These are phyloP conservation scores for Ciborinia camelliae DNA, from an alignment of 2,329 filamentous ascomycete species.

Conservation along the genomic window DNA sequence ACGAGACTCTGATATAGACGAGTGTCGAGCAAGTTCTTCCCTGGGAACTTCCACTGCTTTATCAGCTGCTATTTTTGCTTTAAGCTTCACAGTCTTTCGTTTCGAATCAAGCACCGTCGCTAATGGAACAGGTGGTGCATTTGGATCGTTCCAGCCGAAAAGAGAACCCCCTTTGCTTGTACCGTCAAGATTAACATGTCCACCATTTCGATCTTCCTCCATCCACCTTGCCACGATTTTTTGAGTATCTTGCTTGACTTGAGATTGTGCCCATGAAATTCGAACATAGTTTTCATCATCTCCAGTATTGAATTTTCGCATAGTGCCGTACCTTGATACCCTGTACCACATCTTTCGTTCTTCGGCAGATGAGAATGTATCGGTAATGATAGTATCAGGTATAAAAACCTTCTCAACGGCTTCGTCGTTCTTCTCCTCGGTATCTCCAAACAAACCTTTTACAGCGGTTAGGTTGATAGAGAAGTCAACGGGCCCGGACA, in stretches of 20 bases:
- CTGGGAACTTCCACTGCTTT: conserved; percentile 27
- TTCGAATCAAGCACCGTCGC: conserved; percentile 30
- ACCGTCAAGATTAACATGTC: conserved; percentile 47
- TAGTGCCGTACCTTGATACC: conserved; percentile 57
- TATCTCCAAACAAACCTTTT: conserved; percentile 32
- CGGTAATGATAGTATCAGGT: conserved; percentile 36
- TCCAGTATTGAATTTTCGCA: conserved; percentile 53
- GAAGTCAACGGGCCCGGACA: conserved; percentile 30
- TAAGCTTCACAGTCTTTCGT: conserved; percentile 24
- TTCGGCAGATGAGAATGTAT: conserved; percentile 52
- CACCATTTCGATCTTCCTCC: conserved; percentile 59
- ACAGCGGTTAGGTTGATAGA: conserved; percentile 29
- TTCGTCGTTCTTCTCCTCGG: conserved; percentile 22
- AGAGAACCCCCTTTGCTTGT: conserved; percentile 47
- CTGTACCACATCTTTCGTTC: conserved; percentile 65
- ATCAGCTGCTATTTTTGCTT: conserved; percentile 14
- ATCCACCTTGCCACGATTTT: conserved; percentile 63
- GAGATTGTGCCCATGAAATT: conserved; percentile 55
- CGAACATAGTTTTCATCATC: conserved; percentile 59
- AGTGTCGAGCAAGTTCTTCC: conserved; percentile 26
- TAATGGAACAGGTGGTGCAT: conserved; percentile 49
- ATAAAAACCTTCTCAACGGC: conserved; percentile 32
- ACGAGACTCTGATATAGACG: conserved; percentile 25
- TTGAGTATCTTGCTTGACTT: conserved; percentile 51
- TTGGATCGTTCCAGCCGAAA: conserved; percentile 59